Evolutionary conservation across 2,329 filamentous ascomycete species (phyloP).

Genomic region (Ambrosiella xylebori): DNA sequence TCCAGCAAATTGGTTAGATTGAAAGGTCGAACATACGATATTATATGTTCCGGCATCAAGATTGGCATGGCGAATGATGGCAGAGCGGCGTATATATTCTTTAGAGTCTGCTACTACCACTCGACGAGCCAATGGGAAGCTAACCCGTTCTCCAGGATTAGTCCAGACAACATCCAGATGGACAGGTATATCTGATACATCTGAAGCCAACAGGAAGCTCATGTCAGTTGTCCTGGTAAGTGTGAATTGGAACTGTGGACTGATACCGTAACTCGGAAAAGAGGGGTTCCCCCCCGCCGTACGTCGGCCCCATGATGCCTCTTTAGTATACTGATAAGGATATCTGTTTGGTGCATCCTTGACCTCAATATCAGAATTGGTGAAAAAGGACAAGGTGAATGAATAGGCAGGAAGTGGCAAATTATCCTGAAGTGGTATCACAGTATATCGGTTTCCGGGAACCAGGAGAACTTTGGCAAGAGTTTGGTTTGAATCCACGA

Average conservation of each 20-base stretch:
- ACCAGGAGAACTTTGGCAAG: slow-evolving; percentile 47
- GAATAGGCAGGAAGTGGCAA: slow-evolving; percentile 56
- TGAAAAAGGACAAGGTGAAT: slow-evolving; percentile 80
- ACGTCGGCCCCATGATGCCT: slow-evolving; percentile 56
- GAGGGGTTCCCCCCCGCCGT: slow-evolving; percentile 75
- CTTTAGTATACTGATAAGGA: slow-evolving; percentile 37
- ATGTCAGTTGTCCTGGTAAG: slow-evolving; percentile 42
- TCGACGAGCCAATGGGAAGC: slow-evolving; percentile 45
- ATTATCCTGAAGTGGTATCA: slow-evolving; percentile 63
- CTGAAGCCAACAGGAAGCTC: slow-evolving; percentile 56
- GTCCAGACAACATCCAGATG: slow-evolving; percentile 77
- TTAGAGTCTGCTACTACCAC: slow-evolving; percentile 71
- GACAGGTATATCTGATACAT: slow-evolving; percentile 49
- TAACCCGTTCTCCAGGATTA: slow-evolving; percentile 45
- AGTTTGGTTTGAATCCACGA: slow-evolving; percentile 85
- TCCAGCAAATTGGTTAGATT: slow-evolving; percentile 54
- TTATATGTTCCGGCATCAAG: slow-evolving; percentile 66
- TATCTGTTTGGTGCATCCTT: slow-evolving; percentile 44
- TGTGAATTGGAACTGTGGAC: slow-evolving; percentile 66
- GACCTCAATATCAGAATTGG: slow-evolving; percentile 43
- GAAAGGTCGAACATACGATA: slow-evolving; percentile 79
- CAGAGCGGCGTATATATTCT: slow-evolving; percentile 73
- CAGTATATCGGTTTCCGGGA: slow-evolving; percentile 30
- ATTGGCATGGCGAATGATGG: slow-evolving; percentile 42
- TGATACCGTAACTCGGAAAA: slow-evolving; percentile 59